Conservation (phyloP, 805 yeast species). For the Suhomyces sp. region DNA sequence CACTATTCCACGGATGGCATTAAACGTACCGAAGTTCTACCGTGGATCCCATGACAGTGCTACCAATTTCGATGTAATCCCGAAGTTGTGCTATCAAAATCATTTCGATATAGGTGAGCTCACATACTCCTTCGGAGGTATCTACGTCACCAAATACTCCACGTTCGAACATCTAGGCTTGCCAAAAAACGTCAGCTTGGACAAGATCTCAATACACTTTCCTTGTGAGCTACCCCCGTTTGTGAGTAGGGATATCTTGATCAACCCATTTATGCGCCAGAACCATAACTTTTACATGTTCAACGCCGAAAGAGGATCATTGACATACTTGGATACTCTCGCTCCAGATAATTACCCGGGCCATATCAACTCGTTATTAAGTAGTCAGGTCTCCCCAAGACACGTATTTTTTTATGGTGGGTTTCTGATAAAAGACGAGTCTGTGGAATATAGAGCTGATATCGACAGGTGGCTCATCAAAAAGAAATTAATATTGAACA, state of each 20-base stretch:
- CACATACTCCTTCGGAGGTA: slow-evolving; percentile 40
- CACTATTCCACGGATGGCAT: slow-evolving; percentile 23
- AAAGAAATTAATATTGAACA: slow-evolving; percentile 48
- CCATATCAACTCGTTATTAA: slow-evolving; percentile 48
- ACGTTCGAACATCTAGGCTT: slow-evolving; percentile 29
- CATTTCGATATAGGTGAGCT: slow-evolving; percentile 30
- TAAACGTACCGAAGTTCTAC: slow-evolving; percentile 20
- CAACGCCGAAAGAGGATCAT: slow-evolving; percentile 33
- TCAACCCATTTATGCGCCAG: slow-evolving; percentile 45
- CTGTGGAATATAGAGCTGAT: slow-evolving; percentile 21
- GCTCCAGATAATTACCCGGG: slow-evolving; percentile 48
- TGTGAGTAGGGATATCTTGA: slow-evolving; percentile 34
- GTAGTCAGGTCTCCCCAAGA: slow-evolving; percentile 51
- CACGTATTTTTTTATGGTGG: slow-evolving; percentile 74
- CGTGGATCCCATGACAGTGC: slow-evolving; percentile 7
- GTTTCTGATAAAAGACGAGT: slow-evolving; percentile 38
- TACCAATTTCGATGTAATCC: slow-evolving; percentile 15
- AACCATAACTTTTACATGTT: slow-evolving; percentile 26
- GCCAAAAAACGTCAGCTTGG: slow-evolving; percentile 29
- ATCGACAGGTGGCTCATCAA: slow-evolving; percentile 38
- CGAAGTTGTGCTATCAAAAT: slow-evolving; percentile 32
- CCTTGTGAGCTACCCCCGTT: slow-evolving; percentile 41
- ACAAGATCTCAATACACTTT: slow-evolving; percentile 35
- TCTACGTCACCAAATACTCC: slow-evolving; percentile 17
- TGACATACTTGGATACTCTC: slow-evolving; percentile 26